phyloP scores from a whole-genome alignment of 2,329 filamentous ascomycete species.

The Escovopsis sp. region DNA sequence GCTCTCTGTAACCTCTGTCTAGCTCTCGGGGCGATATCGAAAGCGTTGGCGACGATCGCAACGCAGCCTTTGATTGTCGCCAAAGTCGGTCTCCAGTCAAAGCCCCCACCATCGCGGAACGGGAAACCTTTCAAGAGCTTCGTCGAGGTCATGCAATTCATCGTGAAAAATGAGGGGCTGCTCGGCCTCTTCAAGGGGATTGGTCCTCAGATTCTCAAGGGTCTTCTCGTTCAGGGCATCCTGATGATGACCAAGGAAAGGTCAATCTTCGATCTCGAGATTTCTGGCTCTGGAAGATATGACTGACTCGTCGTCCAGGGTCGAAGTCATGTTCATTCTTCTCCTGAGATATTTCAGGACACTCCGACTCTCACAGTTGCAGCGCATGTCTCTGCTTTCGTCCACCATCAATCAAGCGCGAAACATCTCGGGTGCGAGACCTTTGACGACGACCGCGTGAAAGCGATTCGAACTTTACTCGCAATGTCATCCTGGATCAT shows the following conservation, averaged over 20 bases:
- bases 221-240: conserved; percentile 82
- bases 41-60: conserved; percentile 75
- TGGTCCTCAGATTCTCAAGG: conserved; percentile 83
- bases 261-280: conserved; percentile 28
- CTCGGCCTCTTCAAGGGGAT: conserved; percentile 93
- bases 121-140: conserved; percentile 92
- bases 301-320: conserved; percentile 30
- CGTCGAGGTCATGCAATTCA: conserved; percentile 86
- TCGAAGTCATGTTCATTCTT: conserved; percentile 77
- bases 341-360: conserved; percentile 69
- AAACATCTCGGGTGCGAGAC: conserved; percentile 21
- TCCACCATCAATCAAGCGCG: conserved; percentile 30
- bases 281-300: conserved; percentile 3
- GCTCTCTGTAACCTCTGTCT: neutral
- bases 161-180: conserved; percentile 72
- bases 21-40: conserved; percentile 89
- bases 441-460: conserved; percentile 12
- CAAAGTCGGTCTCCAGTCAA: conserved; percentile 91
- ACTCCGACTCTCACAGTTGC: conserved; percentile 52
- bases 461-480: no score
- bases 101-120: conserved; percentile 66
- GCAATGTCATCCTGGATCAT: no score
- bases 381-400: conserved; percentile 48
- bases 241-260: conserved; percentile 99
- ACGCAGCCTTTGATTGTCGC: conserved; percentile 96